These are phyloP conservation scores for Ramaria sp. DNA, from an alignment of 768 basidiomycete genomes.

Conservation along the genomic window DNA sequence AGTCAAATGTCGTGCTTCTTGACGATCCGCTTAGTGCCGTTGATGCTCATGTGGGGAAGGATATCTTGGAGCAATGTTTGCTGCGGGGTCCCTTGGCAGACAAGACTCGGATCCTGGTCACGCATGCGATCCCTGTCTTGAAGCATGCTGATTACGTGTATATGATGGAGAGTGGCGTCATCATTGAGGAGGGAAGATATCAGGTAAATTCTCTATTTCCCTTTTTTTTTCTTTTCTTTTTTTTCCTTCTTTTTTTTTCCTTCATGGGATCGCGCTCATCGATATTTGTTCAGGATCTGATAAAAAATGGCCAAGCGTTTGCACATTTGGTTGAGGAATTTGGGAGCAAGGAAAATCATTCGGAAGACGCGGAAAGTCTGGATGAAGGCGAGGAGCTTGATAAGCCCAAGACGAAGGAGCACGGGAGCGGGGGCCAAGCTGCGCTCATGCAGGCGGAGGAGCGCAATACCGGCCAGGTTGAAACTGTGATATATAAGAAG, in stretches of 20 bases:
- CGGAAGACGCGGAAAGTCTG: slow-evolving; percentile 13
- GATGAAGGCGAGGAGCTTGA: slow-evolving; percentile 3
- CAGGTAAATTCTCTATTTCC: slow-evolving; percentile 22
- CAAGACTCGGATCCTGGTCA: slow-evolving; percentile 53
- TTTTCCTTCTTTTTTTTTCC: no score
- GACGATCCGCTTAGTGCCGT: slow-evolving; percentile 79
- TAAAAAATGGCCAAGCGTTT: slow-evolving; percentile 32
- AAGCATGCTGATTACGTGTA: slow-evolving; percentile 54
- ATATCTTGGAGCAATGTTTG: slow-evolving; percentile 52
- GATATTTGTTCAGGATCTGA: slow-evolving; percentile 28
- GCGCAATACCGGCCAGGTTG: slow-evolving; percentile 41
- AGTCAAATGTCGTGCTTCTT: slow-evolving; percentile 61
- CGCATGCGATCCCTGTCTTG: slow-evolving; percentile 46
- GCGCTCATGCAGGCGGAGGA: slow-evolving; percentile 43
- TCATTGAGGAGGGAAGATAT: slow-evolving; percentile 56
- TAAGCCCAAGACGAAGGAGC: slow-evolving; percentile 8
- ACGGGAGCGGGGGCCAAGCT: slow-evolving; percentile 28
- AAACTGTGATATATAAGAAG: slow-evolving; percentile 35
- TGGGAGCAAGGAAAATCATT: slow-evolving; percentile 26
- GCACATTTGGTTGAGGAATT: slow-evolving; percentile 45
- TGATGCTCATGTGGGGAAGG: slow-evolving; percentile 65
- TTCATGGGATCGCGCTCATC: neutral
- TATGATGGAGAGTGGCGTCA: slow-evolving; percentile 44
- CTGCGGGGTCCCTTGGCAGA: slow-evolving; percentile 38
- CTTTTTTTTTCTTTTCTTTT: no score